A percentile compares a stretch with the other conserved stretches of the same genome.
phyloP scores from a whole-genome alignment of 1,139 yeast genomes.

The Geotrichum candidum region DNA sequence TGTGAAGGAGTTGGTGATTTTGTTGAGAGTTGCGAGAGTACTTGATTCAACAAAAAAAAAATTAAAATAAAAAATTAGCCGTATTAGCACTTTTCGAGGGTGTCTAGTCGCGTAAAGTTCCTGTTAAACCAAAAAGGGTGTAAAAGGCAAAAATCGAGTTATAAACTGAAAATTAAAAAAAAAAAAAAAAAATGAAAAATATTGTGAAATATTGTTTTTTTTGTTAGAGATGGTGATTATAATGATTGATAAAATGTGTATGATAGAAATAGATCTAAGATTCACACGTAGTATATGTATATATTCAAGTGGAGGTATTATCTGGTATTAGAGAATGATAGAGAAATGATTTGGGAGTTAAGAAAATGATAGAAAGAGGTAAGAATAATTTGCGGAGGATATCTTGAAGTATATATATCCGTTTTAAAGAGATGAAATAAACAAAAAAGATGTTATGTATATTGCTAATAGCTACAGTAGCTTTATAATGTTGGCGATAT shows the following conservation, averaged over 20 bases:
- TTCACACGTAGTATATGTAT: no score
- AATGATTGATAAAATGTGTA: no score
- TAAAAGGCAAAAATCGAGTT: neutral
- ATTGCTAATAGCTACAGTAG: neutral
- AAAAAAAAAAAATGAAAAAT: no score
- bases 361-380: neutral
- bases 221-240: no score
- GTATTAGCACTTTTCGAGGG: neutral
- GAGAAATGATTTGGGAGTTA: neutral
- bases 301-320: no score
- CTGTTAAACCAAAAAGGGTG: neutral
- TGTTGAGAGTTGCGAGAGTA: neutral
- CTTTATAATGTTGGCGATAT: neutral
- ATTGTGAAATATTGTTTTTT: no score
- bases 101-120: neutral
- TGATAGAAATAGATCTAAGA: no score
- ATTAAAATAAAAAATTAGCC: neutral
- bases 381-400: neutral
- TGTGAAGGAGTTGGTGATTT: neutral
- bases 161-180: no score
- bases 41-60: neutral
- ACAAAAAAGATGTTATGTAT: neutral
- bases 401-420: neutral
- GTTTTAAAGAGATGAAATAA: neutral
- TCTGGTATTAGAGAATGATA: no score